Base-by-base conservation (phyloP, 2,329 filamentous ascomycete species). In the Colletotrichum sp. region DNA sequence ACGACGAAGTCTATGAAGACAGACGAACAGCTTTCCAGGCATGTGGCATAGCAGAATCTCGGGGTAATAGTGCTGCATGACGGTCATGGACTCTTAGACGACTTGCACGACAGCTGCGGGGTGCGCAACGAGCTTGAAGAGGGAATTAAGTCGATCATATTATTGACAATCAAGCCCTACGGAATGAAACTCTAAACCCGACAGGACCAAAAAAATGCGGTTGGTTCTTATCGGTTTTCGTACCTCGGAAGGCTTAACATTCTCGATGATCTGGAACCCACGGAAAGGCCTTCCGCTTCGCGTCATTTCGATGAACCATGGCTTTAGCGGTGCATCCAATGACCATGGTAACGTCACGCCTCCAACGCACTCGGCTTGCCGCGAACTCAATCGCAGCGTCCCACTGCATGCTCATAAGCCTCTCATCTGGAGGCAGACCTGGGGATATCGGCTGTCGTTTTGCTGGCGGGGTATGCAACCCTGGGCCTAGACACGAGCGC, bases 401-500 rank as follows among this genome's bases (percentile, higher is more conserved):
- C n/a, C 44, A 13, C 44, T 52, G 44, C 44, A 24, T 21, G n/a
- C 44, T 5, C 44, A 49, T 49, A n/a, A 49, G 44, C 4, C 12
- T 67, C 71, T 36, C 66, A 71, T 67, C 62, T 64, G 24, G 63
- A 75, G 55, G 30, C 49, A 64, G 32, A 67, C 12, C 30, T 34
- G 71, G 32, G 60, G 44, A 71, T n/a, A 21, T 59, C 72, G 34
- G 57, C 21, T 26, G 64, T 34, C 44, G 55, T 76, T 60, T 49
- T 65, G 70, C 73, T 76, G 74, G 74, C 73, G 74, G 68, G 66
- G 68, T 64, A 59, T 15, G 18, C 59, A 12, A 34, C 21, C 34
- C 34, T 28, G 49, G 26, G 57, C 12, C 18, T 55, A 62, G 52
- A 55, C 26, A 60, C 34, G 34, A 36, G 49, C 44, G 62, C 52